Evolutionary conservation across 306 rosid genomes (phyloP), one percentile per base, ranked within the genome.

Genomic region (Trifolium pratense): DNA sequence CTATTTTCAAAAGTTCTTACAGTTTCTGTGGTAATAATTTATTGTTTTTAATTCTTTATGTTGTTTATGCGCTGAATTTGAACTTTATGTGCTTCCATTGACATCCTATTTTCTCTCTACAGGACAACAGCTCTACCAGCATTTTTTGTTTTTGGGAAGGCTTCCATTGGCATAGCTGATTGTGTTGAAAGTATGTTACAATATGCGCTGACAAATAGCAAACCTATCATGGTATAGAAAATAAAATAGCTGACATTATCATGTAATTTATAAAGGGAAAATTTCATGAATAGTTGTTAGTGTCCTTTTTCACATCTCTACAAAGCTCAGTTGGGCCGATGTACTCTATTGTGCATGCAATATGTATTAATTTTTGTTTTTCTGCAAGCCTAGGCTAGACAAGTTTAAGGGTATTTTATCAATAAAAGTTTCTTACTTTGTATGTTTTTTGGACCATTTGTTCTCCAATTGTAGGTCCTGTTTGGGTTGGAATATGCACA

Each of bases 81-180:
- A 52, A 15, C 46, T 64, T 71, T 32, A 46, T 5, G 57, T 58
- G 74, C 64, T 59, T 45, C 60, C 12, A 18, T 32, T 85, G 10
- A 76, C 34, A 40, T 63, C 46, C 23, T 57, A 51, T 68, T 63
- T 83, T 70, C 48, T 71, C 58, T 55, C 14, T 78, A 80, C 89
- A 93, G 98, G 89, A 91, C 96, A 2, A 85, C 94, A 14, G 83
- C 74, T 77, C 85, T 91, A 63, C 97, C 97, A 3, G 92, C 94
- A 3, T 80, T 84, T 70, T 89, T 78, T 81, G 97, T 91, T 56
- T 86, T 91, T 46, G 97, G 98, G 65, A 89, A 86, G 83, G 84
- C 97, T 82, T 74, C 94, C 64, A 73, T 93, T 43, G 76, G 69
- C 68, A 18, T 75, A 32, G 36, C 72, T 9, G 74, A 84, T 75